Evolutionary conservation across 805 yeast genomes (phyloP), one percentile per base, ranked within the genome.

Genomic region (Lipomyces japonicus): DNA sequence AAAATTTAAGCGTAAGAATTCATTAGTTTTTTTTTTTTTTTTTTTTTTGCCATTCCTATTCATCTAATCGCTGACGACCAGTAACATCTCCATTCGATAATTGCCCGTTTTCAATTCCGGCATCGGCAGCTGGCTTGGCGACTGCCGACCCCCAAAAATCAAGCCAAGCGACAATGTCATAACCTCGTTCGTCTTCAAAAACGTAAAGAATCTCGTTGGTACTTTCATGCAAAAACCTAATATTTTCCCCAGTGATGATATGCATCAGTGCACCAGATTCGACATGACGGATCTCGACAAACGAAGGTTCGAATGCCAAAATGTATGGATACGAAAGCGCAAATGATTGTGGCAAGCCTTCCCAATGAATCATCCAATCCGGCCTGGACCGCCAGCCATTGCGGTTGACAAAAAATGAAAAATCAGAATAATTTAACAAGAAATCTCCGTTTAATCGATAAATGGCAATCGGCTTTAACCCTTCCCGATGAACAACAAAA

Each of bases 361-460:
- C 97, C 98, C 98, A 93, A 64, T 85, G 82, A 45, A 93, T 84
- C 58, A 90, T 84, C 90, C 96, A 90, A 44, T 87, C 91, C 39
- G 93, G 87, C 56, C 90, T 80, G 18, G 95, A 84, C 60, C 97
- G 78, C 98, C 98, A 93, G 22, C 98, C 98, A 66, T 90, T 90
- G 51, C 85, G 78, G 63, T 93, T 90, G 60, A 93, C 95, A 68
- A 86, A 89, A 68, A 93, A 93, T 41, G 97, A 91, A 65, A 91
- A 89, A 65, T 89, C 96, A 3, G 95, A 80, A 66, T 91, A 93
- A 65, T 90, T 84, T 57, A 93, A 76, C 62, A 93, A 71, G 65
- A 91, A 93, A 70, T 90, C 93, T 47, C 83, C 81, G 51, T 91
- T 93, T 50, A 93, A 81, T 54, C 96, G 78, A 66, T 91, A 95